A percentile compares a stretch with the other conserved stretches of the same genome.
Conservation (phyloP, 352 stramenopile species). For the Phytopythium vexans region DNA sequence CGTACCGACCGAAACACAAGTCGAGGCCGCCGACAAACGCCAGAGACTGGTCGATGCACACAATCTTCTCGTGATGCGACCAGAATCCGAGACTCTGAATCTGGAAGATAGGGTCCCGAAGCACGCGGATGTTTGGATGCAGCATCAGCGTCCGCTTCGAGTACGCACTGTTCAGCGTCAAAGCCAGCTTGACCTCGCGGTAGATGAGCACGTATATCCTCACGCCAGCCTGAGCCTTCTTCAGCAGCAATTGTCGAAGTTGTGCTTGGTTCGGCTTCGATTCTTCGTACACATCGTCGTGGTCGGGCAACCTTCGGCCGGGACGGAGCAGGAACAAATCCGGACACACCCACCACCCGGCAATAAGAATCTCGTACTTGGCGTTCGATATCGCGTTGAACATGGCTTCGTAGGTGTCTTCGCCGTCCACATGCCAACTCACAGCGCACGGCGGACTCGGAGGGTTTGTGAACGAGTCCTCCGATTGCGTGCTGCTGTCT, state of each 20-base stretch:
- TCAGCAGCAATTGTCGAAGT: conserved; percentile 71
- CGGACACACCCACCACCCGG: conserved; percentile 88
- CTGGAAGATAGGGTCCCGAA: conserved; percentile 90
- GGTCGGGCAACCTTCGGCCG: conserved; percentile 41
- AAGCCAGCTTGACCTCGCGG: conserved; percentile 84
- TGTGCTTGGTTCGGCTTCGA: conserved; percentile 65
- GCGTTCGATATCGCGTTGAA: conserved; percentile 82
- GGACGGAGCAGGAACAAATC: conserved; percentile 81
- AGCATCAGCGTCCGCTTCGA: conserved; percentile 78
- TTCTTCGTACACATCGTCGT: conserved; percentile 22
- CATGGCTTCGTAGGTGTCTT: conserved; percentile 86
- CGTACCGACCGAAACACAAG: conserved; percentile 87
- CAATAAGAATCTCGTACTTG: conserved; percentile 89
- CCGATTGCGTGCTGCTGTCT: conserved; percentile 63
- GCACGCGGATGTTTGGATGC: conserved; percentile 85
- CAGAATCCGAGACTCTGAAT: conserved; percentile 89
- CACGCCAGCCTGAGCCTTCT: conserved; percentile 77
- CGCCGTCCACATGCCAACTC: conserved; percentile 83
- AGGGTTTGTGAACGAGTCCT: conserved; percentile 44
- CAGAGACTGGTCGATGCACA: conserved; percentile 86
- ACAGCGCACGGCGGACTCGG: conserved; percentile 50
- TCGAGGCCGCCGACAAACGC: conserved; percentile 86
- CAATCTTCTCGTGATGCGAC: conserved; percentile 94
- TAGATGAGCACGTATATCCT: conserved; percentile 92
- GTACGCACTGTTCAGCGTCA: conserved; percentile 87